phyloP scores from a whole-genome alignment of 2,329 filamentous ascomycete species.

The Xylaria sp. region DNA sequence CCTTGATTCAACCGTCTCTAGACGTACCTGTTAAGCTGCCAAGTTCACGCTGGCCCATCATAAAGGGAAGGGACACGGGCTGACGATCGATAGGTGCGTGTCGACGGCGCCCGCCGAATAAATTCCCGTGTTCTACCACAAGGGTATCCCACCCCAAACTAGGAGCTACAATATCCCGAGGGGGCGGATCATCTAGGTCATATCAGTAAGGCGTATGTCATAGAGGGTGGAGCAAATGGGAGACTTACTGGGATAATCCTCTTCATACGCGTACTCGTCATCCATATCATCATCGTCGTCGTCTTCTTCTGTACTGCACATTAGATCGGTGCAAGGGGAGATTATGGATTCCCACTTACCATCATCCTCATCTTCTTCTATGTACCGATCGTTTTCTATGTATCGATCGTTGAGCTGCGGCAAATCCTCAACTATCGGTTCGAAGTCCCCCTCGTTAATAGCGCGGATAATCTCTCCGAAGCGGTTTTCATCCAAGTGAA shows the following conservation, averaged over 20 bases:
- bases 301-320: slow-evolving; percentile 49
- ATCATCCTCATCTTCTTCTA: slow-evolving; percentile 65
- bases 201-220: slow-evolving; percentile 9
- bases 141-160: slow-evolving; percentile 65
- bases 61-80: slow-evolving; percentile 60
- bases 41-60: slow-evolving; percentile 41
- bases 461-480: slow-evolving; percentile 63
- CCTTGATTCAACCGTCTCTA: background rate
- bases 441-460: slow-evolving; percentile 57
- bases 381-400: slow-evolving; percentile 56
- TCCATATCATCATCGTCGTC: slow-evolving; percentile 74
- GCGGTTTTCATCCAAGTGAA: slow-evolving; percentile 53
- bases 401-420: slow-evolving; percentile 59
- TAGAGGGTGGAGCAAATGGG: background rate
- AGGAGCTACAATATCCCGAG: slow-evolving; percentile 49
- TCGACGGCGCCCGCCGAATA: slow-evolving; percentile 57
- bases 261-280: slow-evolving; percentile 69
- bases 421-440: slow-evolving; percentile 55
- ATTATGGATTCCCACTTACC: slow-evolving; percentile 44
- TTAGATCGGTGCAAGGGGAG: slow-evolving; percentile 28
- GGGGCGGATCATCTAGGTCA: slow-evolving; percentile 49
- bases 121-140: slow-evolving; percentile 50
- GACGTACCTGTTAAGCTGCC: slow-evolving; percentile 38
- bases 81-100: slow-evolving; percentile 61
- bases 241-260: slow-evolving; percentile 61